Percentiles rank a stretch among this genome's conserved stretches.
These are phyloP conservation scores for Penicillium turbatum DNA, from an alignment of 495 filamentous ascomycete genomes.

Conservation along the genomic window DNA sequence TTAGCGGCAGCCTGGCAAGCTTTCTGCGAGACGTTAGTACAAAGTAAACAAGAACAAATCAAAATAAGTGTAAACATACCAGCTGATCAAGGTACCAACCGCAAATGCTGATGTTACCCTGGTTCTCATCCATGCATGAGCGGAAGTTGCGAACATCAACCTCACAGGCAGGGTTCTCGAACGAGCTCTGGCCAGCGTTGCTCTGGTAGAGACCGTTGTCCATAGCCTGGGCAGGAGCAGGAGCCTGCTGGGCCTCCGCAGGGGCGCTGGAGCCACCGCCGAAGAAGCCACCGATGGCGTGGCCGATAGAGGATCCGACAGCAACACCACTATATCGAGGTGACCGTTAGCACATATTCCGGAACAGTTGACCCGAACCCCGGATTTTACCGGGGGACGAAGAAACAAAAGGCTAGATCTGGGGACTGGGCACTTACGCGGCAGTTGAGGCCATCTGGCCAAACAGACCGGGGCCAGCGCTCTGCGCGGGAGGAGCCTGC, in stretches of 20 bases:
- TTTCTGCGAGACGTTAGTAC: constrained; percentile 54
- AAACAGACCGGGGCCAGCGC: constrained; percentile 68
- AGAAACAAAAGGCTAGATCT: neutral
- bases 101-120: constrained; percentile 91
- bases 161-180: constrained; percentile 60
- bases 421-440: constrained; percentile 56
- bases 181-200: constrained; percentile 47
- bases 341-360: constrained; percentile 9
- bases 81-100: constrained; percentile 98
- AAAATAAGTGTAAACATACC: constrained; percentile 33
- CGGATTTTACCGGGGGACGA: constrained; percentile 12
- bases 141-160: constrained; percentile 81
- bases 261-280: constrained; percentile 59
- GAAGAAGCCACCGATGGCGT: constrained; percentile 86
- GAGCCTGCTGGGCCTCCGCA: constrained; percentile 49
- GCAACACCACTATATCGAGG: constrained; percentile 72
- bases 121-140: constrained; percentile 90
- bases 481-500: constrained; percentile 47
- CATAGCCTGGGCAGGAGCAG: constrained; percentile 40
- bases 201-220: constrained; percentile 50
- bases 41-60: neutral
- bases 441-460: constrained; percentile 85
- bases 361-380: constrained; percentile 1
- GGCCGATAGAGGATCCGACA: constrained; percentile 89
- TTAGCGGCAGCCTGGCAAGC: constrained; percentile 88